These are phyloP conservation scores for Penicillium sumatraense DNA, from an alignment of 2,329 filamentous ascomycete genomes.

Conservation along the genomic window DNA sequence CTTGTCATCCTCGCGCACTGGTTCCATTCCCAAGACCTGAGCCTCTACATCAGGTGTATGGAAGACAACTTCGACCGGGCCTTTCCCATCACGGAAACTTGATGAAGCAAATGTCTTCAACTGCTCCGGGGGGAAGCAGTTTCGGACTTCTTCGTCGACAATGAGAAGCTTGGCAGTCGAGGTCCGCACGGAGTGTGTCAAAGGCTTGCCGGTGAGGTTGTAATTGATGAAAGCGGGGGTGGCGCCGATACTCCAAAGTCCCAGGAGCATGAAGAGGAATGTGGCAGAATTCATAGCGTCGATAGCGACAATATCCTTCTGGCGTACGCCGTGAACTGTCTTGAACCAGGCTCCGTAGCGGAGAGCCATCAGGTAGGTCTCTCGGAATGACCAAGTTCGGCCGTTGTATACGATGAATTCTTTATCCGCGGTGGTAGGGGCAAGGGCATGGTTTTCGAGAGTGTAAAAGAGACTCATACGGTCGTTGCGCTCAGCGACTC, in stretches of 20 bases:
- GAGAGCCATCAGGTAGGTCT: conserved; percentile 72
- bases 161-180: conserved; percentile 71
- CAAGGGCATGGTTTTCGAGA: conserved; percentile 69
- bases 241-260: conserved; percentile 81
- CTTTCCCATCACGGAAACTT: conserved; percentile 48
- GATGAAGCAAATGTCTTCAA: conserved; percentile 44
- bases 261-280: conserved; percentile 76
- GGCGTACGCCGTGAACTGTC: conserved; percentile 64
- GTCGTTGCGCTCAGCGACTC: conserved; percentile 60
- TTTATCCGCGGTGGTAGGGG: conserved; percentile 55
- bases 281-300: conserved; percentile 81
- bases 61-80: conserved; percentile 62
- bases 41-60: conserved; percentile 64
- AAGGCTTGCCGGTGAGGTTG: conserved; percentile 72
- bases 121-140: conserved; percentile 52
- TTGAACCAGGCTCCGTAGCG: conserved; percentile 78
- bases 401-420: conserved; percentile 72
- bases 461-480: conserved; percentile 74
- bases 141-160: conserved; percentile 68
- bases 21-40: conserved; percentile 57
- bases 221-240: conserved; percentile 88
- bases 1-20: conserved; percentile 63
- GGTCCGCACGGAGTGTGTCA: conserved; percentile 74
- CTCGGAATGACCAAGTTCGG: conserved; percentile 71
- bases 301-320: conserved; percentile 77